Evolutionary conservation across 768 basidiomycete genomes (phyloP), one percentile per base, ranked within the genome.

Genomic region (Pleurotus platypus): DNA sequence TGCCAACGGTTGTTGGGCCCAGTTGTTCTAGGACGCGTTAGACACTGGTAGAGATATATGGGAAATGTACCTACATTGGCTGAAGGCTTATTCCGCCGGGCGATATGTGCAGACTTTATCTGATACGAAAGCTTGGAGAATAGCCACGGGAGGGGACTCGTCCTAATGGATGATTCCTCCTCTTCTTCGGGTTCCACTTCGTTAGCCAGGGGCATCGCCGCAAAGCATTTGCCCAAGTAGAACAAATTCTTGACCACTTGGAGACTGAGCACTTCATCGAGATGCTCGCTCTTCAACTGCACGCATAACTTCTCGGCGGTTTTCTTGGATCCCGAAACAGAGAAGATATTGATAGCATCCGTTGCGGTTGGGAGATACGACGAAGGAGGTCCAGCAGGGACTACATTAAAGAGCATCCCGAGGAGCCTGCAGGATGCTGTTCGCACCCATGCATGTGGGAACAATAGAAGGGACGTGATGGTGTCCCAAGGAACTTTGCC

Each of bases 391-490:
- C 74, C 68, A 2, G 77, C 69, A 30, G 81, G 80, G 11, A 80
- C 66, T 2, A 80, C 76, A 4, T 79, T 69, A 67, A 90, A 94
- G 4, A 94, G 72, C 18, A 78, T 64, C 15, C 92, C 92, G 2
- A 97, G 68, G 11, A 94, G 76, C 56, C 92, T 80, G 58, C 87
- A 87, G 1, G 94, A 79, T 0, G 87, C 89, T 4, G 83, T 85
- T 42, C 95, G 87, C 0, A 97, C 94, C 96, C 95, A 98, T 3
- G 92, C 83, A 69, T 99, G 97, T 4, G 95, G 94, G 72, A 88
- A 98, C 2, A 89, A 76, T 2, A 98, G 81, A 63, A 90, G 86
- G 0, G 74, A 63, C 20, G 83, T 74, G 42, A 97, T 77, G 1
- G 75, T 65, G 8, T 71, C 62, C 94, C 94, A 96, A 1, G 77